These are phyloP conservation scores for Scutellaria baicalensis DNA, from an alignment of 257 asterid genomes.

Conservation along the genomic window DNA sequence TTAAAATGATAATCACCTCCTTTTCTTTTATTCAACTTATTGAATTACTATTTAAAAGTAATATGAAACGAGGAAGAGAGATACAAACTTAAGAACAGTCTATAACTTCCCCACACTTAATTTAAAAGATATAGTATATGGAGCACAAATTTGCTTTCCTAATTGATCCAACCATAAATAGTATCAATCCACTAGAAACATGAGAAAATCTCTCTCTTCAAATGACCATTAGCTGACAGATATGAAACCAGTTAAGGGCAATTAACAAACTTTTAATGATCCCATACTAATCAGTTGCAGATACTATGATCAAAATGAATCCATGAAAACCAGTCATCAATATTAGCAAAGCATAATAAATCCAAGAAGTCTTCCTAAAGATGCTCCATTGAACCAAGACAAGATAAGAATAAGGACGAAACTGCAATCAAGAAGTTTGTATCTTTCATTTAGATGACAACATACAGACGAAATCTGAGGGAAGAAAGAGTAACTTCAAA, in stretches of 20 bases:
- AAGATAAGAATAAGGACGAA: slow-evolving; percentile 10
- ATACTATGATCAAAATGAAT: background rate
- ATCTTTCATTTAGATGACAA: slow-evolving; percentile 6
- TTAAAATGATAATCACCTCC: background rate
- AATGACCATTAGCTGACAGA: background rate
- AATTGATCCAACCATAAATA: background rate
- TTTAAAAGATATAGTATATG: background rate
- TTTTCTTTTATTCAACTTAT: background rate
- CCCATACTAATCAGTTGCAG: background rate
- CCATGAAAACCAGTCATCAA: background rate
- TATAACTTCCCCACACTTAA: background rate
- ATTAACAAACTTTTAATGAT: background rate
- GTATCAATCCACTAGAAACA: background rate
- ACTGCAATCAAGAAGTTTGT: background rate
- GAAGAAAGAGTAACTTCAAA: slow-evolving; percentile 2
- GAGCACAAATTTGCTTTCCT: background rate
- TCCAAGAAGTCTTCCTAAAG: background rate
- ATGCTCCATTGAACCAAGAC: background rate
- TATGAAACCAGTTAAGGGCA: background rate
- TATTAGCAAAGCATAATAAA: background rate
- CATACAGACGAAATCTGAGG: slow-evolving; percentile 2
- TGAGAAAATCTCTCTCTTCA: background rate
- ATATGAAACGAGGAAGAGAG: background rate
- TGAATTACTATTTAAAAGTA: background rate
- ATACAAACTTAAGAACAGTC: background rate